Conservation (phyloP, 164 flowering plant species). For the Kingdonia uniflora region DNA sequence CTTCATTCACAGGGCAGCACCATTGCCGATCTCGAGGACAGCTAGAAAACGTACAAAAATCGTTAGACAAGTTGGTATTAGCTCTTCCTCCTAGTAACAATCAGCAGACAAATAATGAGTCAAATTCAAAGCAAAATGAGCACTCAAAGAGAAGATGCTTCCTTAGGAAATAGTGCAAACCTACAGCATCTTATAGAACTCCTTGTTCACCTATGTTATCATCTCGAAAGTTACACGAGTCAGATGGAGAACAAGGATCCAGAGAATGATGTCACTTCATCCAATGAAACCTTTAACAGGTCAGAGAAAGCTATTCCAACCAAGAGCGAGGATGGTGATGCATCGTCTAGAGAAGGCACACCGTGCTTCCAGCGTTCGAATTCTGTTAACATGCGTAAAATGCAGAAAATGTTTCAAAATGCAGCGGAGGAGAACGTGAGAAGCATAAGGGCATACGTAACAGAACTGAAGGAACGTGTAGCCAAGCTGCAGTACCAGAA, state of each 20-base stretch:
- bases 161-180: conserved; percentile 57
- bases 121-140: conserved; percentile 34
- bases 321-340: conserved; percentile 65
- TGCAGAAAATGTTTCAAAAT: conserved; percentile 97
- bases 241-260: conserved; percentile 85
- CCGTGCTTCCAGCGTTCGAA: conserved; percentile 72
- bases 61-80: conserved; percentile 85
- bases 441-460: conserved; percentile 86
- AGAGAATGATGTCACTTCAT: conserved; percentile 26
- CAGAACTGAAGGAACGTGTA: conserved; percentile 94
- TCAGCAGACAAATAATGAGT: conserved; percentile 28
- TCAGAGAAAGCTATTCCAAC: conserved; percentile 64
- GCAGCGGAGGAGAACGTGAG: conserved; percentile 99
- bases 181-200: conserved; percentile 49
- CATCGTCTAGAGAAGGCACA: conserved; percentile 75
- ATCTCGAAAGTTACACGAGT: conserved; percentile 45
- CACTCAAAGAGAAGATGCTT: conserved; percentile 53
- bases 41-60: conserved; percentile 94
- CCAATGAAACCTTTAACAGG: conserved; percentile 22
- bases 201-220: conserved; percentile 86
- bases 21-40: conserved; percentile 90
- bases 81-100: conserved; percentile 72
- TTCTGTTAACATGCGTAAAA: conserved; percentile 93
- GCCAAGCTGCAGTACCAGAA: conserved; percentile 98
- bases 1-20: conserved; percentile 95